Percentiles rank a stretch among this genome's conserved stretches.
These are phyloP conservation scores for Cynanchum wilfordii DNA, from an alignment of 257 asterid genomes.

Conservation along the genomic window DNA sequence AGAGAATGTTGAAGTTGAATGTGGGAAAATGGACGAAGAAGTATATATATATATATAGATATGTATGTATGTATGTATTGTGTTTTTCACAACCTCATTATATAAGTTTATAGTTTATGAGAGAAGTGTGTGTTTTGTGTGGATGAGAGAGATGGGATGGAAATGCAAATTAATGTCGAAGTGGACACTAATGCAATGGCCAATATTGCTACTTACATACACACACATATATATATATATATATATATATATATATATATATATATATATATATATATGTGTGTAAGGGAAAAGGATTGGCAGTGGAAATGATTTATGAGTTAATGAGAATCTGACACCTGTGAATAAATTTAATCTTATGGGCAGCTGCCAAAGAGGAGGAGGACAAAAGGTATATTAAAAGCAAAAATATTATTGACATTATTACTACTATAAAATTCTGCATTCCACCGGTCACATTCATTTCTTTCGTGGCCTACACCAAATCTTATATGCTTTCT, in stretches of 20 bases:
- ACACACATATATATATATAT: too few species aligned
- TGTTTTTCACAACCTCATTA: too few species aligned
- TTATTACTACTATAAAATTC: background rate
- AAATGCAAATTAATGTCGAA: too few species aligned
- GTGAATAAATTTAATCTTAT: background rate
- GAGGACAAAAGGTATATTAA: too few species aligned
- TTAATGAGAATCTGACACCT: background rate
- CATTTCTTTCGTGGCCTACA: background rate
- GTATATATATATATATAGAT: too few species aligned
- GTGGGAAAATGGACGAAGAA: background rate
- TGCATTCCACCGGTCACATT: background rate
- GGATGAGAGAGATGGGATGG: too few species aligned
- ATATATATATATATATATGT: too few species aligned
- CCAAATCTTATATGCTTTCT: background rate
- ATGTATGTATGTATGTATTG: background rate
- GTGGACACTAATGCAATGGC: too few species aligned
- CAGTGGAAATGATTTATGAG: background rate
- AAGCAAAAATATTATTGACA: background rate
- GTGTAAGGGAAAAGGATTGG: too few species aligned
- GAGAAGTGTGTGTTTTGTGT: too few species aligned
- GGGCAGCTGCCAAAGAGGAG: background rate
- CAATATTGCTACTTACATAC: too few species aligned
- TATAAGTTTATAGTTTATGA: background rate
- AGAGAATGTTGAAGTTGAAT: background rate
- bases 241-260: too few species aligned